Conservation (phyloP, 257 asterid genomes). For the Ocimum tenuiflorum region DNA sequence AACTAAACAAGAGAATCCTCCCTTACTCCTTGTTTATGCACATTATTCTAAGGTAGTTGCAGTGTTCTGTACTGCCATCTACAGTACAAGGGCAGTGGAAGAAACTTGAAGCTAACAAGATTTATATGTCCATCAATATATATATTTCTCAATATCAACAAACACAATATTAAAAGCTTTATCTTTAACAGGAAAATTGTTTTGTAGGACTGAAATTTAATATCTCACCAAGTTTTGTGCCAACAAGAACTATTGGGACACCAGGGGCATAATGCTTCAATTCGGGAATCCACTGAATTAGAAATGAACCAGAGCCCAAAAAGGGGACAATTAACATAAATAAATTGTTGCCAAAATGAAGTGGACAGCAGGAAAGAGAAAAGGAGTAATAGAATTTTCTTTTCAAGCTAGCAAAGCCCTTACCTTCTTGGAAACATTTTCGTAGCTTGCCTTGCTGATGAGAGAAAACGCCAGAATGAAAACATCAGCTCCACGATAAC, state of each 20-base stretch:
- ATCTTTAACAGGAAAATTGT: constrained; percentile 3
- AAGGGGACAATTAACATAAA: neutral
- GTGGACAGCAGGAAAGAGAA: constrained; percentile 6
- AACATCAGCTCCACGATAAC: constrained; percentile 81
- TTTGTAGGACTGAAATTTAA: constrained; percentile 9
- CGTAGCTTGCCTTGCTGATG: constrained; percentile 73
- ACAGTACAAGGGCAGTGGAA: neutral
- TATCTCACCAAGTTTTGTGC: constrained; percentile 66
- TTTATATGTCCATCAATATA: neutral
- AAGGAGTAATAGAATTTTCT: neutral
- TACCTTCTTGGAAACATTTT: constrained; percentile 71
- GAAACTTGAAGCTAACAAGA: constrained; percentile 12
- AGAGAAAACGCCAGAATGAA: constrained; percentile 72
- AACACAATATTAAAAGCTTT: neutral
- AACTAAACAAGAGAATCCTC: neutral
- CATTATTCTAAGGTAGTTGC: neutral
- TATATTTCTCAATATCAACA: neutral
- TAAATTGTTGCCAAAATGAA: neutral
- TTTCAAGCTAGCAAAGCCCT: neutral
- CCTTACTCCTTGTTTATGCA: neutral
- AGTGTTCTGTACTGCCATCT: neutral
- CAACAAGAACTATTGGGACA: constrained; percentile 75
- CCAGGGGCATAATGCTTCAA: constrained; percentile 76
- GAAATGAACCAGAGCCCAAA: neutral
- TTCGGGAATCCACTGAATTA: constrained; percentile 70